Conservation (phyloP, 352 stramenopile genomes). For the Pilasporangium apinafurcum region DNA sequence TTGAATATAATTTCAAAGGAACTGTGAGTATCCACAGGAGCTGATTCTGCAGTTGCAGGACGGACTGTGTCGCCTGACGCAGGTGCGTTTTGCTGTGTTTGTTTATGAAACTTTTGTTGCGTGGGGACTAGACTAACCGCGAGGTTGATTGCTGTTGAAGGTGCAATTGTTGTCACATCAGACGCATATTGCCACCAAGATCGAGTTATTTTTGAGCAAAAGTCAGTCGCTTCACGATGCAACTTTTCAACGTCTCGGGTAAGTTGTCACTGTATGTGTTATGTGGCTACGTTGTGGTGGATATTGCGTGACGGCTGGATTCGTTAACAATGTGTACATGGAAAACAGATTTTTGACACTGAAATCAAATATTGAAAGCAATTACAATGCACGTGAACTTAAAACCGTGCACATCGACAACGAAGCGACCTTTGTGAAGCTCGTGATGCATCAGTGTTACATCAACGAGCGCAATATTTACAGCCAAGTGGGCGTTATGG, state of each 20-base stretch:
- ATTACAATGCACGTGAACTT: constrained; percentile 87
- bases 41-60: constrained; percentile 79
- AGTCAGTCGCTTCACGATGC: constrained; percentile 33
- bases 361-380: constrained; percentile 78
- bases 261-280: neutral
- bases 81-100: constrained; percentile 16
- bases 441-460: constrained; percentile 87
- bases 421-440: constrained; percentile 76
- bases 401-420: constrained; percentile 91
- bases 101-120: neutral
- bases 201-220: constrained; percentile 87
- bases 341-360: constrained; percentile 53
- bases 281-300: neutral
- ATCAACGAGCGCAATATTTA: constrained; percentile 88
- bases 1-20: constrained; percentile 27
- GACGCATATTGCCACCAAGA: constrained; percentile 89
- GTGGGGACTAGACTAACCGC: neutral
- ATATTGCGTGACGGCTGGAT: no score
- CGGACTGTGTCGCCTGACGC: constrained; percentile 58
- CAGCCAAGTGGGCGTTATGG: constrained; percentile 90
- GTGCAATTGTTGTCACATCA: constrained; percentile 91
- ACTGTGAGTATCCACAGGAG: constrained; percentile 93
- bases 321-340: no score
- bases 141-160: neutral
- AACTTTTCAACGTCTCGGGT: constrained; percentile 76